These are phyloP conservation scores for Tulasnella sp. DNA, from an alignment of 768 basidiomycete genomes.

Conservation along the genomic window DNA sequence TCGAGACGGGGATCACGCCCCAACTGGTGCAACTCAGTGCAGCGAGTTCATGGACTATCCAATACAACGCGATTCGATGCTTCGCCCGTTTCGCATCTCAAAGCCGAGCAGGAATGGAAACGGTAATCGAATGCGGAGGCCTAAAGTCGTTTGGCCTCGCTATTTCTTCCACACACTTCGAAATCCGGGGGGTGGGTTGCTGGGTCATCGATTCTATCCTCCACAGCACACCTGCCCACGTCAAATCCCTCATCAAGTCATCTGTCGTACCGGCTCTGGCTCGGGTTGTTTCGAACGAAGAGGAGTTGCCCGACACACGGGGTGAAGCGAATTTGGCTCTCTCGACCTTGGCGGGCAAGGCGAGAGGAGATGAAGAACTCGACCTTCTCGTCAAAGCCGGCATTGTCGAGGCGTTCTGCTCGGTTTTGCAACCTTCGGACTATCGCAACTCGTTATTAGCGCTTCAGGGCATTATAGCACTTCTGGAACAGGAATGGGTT, in stretches of 20 bases:
- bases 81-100: background rate
- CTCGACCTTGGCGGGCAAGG: background rate
- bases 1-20: background rate
- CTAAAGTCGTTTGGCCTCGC: background rate
- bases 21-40: background rate
- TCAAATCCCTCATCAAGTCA: background rate
- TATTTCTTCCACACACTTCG: background rate
- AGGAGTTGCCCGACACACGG: background rate
- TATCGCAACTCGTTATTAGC: background rate
- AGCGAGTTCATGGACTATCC: background rate
- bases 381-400: background rate
- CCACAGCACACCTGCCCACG: background rate
- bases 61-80: background rate
- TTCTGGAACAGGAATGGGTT: background rate
- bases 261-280: background rate
- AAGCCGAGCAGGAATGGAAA: background rate
- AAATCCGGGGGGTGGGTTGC: background rate
- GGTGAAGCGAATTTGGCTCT: background rate
- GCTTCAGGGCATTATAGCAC: background rate
- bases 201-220: background rate
- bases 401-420: background rate
- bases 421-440: background rate
- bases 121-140: background rate
- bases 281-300: background rate
- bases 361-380: background rate